Conservation (phyloP, 768 basidiomycete species). For the Leccinum disarticulatum region DNA sequence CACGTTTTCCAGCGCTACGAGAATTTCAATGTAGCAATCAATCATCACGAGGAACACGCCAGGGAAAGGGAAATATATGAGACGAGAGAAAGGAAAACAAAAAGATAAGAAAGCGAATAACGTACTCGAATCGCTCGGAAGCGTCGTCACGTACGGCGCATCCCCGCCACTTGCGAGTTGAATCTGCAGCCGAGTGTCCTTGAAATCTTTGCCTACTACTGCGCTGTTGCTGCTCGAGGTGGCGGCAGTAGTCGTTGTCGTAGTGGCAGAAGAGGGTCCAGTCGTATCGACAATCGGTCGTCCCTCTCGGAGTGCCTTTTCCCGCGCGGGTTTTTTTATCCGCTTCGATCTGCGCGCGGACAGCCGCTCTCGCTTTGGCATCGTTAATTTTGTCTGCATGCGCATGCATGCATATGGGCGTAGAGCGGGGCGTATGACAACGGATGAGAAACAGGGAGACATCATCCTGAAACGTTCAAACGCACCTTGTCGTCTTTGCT, state of each 20-base stretch:
- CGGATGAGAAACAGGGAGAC: background rate
- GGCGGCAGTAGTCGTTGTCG: conserved; percentile 27
- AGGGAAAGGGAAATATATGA: background rate
- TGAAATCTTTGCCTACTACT: conserved; percentile 70
- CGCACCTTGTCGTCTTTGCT: conserved; percentile 74
- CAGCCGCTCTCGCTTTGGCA: conserved; percentile 76
- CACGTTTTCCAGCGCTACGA: conserved; percentile 76
- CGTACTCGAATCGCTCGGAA: conserved; percentile 78
- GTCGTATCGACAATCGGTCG: conserved; percentile 38
- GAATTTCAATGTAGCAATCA: background rate
- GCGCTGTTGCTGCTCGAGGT: conserved; percentile 37
- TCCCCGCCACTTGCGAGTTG: conserved; percentile 71
- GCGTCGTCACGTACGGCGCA: conserved; percentile 74
- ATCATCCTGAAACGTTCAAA: background rate
- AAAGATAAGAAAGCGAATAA: conserved; percentile 9
- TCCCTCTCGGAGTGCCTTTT: conserved; percentile 91
- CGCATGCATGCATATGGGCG: background rate
- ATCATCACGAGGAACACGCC: background rate
- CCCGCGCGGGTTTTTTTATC: conserved; percentile 87
- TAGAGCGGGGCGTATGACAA: background rate
- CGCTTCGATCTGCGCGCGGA: conserved; percentile 93
- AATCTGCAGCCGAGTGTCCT: conserved; percentile 88
- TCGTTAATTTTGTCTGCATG: conserved; percentile 85
- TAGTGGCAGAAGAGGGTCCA: conserved; percentile 26
- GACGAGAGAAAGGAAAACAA: background rate